A percentile compares a stretch with the other conserved stretches of the same genome.
Conservation (phyloP, 1,284 basidiomycete genomes). For the Leccinum olivaceoglutinosum region DNA sequence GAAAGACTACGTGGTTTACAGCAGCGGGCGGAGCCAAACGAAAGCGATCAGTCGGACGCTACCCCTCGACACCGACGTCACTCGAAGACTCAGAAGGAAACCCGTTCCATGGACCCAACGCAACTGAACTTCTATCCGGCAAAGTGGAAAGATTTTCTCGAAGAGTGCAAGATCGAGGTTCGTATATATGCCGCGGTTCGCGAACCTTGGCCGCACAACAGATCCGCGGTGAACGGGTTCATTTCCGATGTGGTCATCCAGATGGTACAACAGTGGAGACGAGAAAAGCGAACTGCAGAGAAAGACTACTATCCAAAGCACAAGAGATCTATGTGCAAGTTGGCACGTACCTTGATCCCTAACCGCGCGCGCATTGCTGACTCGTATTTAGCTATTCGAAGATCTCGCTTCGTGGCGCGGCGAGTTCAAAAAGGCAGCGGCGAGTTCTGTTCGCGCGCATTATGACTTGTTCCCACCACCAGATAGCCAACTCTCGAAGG, state of each 20-base stretch:
- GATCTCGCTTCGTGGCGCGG: too few species aligned
- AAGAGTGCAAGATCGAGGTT: not conserved
- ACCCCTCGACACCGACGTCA: not conserved
- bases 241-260: not conserved
- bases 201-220: not conserved
- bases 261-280: not conserved
- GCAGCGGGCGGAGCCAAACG: not conserved
- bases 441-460: too few species aligned
- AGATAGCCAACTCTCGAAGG: too few species aligned
- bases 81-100: not conserved
- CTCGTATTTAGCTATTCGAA: too few species aligned
- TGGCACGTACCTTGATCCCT: not conserved
- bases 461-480: too few species aligned
- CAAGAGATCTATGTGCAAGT: not conserved
- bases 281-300: not conserved
- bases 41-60: not conserved
- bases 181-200: not conserved
- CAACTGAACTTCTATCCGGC: not conserved
- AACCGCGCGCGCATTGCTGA: too few species aligned
- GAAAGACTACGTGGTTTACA: not conserved
- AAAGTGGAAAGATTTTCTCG: not conserved
- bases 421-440: too few species aligned
- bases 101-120: not conserved
- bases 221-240: not conserved
- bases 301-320: not conserved